A percentile compares a stretch with the other conserved stretches of the same genome.
Evolutionary conservation across 163 green algal species (phyloP).

Genomic region (Trebouxiophyceae sp.): DNA sequence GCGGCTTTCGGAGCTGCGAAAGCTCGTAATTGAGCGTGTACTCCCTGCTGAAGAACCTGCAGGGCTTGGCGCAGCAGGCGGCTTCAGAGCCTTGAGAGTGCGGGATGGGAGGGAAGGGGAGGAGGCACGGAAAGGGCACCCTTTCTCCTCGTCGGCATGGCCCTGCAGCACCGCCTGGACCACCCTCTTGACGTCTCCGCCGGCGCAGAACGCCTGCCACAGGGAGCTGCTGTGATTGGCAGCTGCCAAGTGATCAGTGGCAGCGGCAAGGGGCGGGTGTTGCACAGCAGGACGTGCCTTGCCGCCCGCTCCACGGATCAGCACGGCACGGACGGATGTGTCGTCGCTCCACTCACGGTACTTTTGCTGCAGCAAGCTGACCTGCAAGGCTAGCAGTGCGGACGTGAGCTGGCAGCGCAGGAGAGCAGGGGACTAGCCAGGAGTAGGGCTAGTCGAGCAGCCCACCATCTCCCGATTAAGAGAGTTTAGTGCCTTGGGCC

Average conservation of each 20-base stretch:
- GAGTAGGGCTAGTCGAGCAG: background rate
- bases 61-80: no score
- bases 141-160: background rate
- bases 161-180: slow-evolving; percentile 23
- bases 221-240: background rate
- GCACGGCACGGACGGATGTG: slow-evolving; percentile 30
- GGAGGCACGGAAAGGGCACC: no score
- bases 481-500: slow-evolving; percentile 61
- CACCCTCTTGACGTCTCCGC: slow-evolving; percentile 73
- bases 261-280: background rate
- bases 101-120: no score
- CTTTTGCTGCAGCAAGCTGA: slow-evolving; percentile 17
- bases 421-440: background rate
- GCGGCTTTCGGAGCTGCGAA: slow-evolving; percentile 43
- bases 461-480: slow-evolving; percentile 65
- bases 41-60: slow-evolving; percentile 68
- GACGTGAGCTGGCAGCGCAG: background rate
- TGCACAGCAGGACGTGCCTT: slow-evolving; percentile 37
- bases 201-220: slow-evolving; percentile 73
- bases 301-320: slow-evolving; percentile 50
- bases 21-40: slow-evolving; percentile 78
- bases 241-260: background rate
- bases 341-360: slow-evolving; percentile 33
- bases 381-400: background rate
- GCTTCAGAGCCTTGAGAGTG: no score